phyloP scores from a whole-genome alignment of 1,284 basidiomycete genomes.

The Sanghuangporus sanghuang region DNA sequence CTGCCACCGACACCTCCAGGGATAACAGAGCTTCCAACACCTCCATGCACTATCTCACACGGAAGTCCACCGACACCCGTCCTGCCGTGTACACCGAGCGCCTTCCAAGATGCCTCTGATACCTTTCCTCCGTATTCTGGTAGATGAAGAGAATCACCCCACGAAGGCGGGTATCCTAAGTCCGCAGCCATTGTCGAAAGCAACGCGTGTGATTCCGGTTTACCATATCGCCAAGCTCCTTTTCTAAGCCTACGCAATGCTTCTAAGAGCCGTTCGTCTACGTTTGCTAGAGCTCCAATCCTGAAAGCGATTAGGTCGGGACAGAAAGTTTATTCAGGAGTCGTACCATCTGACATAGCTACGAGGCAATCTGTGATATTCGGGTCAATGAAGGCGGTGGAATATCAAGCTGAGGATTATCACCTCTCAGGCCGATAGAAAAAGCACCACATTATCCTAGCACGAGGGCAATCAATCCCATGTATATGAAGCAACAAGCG shows the following conservation, averaged over 20 bases:
- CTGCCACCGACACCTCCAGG: slow-evolving; percentile 39
- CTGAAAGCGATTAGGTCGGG: slow-evolving; percentile 24
- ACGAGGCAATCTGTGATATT: slow-evolving; percentile 48
- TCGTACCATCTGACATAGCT: slow-evolving; percentile 66
- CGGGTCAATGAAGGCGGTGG: slow-evolving; percentile 4
- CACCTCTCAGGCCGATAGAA: slow-evolving; percentile 70
- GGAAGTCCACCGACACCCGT: slow-evolving; percentile 60
- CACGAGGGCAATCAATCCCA: slow-evolving; percentile 2
- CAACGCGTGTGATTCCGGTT: slow-evolving; percentile 34
- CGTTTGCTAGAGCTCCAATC: slow-evolving; percentile 64
- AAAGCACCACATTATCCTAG: slow-evolving; percentile 82
- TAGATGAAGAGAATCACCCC: slow-evolving; percentile 54
- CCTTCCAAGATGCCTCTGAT: slow-evolving; percentile 49
- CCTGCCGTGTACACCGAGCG: slow-evolving; percentile 46
- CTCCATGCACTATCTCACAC: slow-evolving; percentile 65
- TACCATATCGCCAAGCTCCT: slow-evolving; percentile 54
- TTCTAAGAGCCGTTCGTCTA: slow-evolving; percentile 54
- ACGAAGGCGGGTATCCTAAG: slow-evolving; percentile 51
- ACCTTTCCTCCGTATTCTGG: slow-evolving; percentile 54
- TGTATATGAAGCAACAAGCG: not conserved
- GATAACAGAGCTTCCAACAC: slow-evolving; percentile 35
- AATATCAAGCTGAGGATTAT: not conserved
- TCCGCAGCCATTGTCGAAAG: slow-evolving; percentile 44
- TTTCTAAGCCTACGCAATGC: slow-evolving; percentile 48
- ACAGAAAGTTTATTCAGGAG: not conserved